Evolutionary conservation across 495 filamentous ascomycete genomes (phyloP).

Genomic region (Chaetomium cochliodes): DNA sequence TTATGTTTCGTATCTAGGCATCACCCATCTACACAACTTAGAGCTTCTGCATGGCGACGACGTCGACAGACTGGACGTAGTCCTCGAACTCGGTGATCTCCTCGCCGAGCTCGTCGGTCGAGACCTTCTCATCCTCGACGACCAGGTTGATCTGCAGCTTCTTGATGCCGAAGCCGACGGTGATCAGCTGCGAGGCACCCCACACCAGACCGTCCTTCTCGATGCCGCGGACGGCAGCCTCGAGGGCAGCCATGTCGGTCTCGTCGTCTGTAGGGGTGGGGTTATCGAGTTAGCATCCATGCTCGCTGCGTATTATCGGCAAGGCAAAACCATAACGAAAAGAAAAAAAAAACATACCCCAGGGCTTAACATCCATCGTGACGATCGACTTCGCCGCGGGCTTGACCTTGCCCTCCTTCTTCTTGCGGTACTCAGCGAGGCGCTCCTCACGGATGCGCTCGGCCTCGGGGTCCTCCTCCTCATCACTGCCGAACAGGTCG

Average conservation of each 20-base stretch:
- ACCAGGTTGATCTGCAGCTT: constrained; percentile 99
- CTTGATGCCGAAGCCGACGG: constrained; percentile 96
- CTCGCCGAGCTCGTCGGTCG: constrained; percentile 79
- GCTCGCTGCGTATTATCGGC: not conserved
- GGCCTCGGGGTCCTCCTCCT: constrained; percentile 89
- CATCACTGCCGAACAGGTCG: constrained; percentile 84
- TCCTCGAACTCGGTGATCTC: constrained; percentile 84
- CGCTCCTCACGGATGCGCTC: constrained; percentile 78
- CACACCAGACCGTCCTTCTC: constrained; percentile 93
- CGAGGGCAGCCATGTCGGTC: constrained; percentile 81
- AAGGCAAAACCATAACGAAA: not conserved
- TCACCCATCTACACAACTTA: constrained; percentile 28
- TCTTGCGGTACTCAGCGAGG: constrained; percentile 90
- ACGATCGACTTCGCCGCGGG: constrained; percentile 90
- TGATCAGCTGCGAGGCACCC: constrained; percentile 86
- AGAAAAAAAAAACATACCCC: constrained; percentile 77
- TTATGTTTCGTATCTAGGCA: constrained; percentile 30
- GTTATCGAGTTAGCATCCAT: not conserved
- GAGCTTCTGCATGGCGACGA: constrained; percentile 58
- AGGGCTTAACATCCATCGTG: constrained; percentile 95
- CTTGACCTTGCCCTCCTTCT: constrained; percentile 94
- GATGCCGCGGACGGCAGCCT: constrained; percentile 79
- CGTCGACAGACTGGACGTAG: constrained; percentile 92
- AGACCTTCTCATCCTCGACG: constrained; percentile 95
- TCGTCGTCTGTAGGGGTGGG: constrained; percentile 65